Evolutionary conservation across 2,329 filamentous ascomycete genomes (phyloP).

Genomic region (Chaetothyriales sp.): DNA sequence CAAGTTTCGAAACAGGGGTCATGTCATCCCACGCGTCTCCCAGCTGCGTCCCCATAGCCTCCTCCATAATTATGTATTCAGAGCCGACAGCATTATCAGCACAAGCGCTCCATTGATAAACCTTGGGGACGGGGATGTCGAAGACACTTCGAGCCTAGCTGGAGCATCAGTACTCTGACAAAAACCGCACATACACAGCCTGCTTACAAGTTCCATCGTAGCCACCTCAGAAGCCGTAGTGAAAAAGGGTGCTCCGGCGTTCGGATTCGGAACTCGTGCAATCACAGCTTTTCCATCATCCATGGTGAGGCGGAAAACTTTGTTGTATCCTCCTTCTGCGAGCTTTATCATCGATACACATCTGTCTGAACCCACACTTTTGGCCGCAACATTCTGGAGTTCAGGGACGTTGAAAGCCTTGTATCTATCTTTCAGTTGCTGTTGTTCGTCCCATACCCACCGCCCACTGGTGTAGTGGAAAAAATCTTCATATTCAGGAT

Average conservation of each 20-base stretch:
- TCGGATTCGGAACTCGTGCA: constrained; percentile 15
- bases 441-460: background rate
- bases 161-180: background rate
- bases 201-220: constrained; percentile 11
- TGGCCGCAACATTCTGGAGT: background rate
- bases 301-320: constrained; percentile 14
- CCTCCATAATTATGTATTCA: constrained; percentile 22
- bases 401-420: background rate
- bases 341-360: constrained; percentile 6
- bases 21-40: constrained; percentile 18
- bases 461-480: background rate
- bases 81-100: constrained; percentile 15
- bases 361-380: background rate
- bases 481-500: background rate
- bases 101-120: constrained; percentile 17
- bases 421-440: background rate
- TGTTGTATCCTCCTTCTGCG: constrained; percentile 14
- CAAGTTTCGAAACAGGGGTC: background rate
- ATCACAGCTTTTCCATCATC: constrained; percentile 13
- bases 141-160: background rate
- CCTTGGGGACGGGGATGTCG: constrained; percentile 17
- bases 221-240: constrained; percentile 16
- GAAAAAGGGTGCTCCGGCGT: constrained; percentile 10
- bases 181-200: background rate
- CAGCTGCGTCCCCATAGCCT: constrained; percentile 19